Conservation (phyloP, 1,284 basidiomycete genomes). For the Austroboletus novae-zelandiae region DNA sequence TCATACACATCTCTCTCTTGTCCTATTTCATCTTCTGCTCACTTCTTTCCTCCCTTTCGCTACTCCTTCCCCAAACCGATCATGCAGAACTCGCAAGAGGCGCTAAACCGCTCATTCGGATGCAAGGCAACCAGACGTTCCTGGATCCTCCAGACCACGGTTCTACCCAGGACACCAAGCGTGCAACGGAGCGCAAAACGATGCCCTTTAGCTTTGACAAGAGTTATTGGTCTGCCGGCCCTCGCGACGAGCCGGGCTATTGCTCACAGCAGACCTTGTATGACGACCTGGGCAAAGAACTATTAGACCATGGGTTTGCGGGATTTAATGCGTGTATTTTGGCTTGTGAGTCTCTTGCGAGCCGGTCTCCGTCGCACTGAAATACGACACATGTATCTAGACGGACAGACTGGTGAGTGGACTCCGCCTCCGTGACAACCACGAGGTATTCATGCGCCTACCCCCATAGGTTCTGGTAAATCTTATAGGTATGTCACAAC, state of each 20-base stretch:
- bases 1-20: conserved; percentile 4
- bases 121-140: conserved; percentile 90
- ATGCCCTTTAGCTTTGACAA: conserved; percentile 94
- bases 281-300: conserved; percentile 91
- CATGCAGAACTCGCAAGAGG: conserved; percentile 82
- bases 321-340: conserved; percentile 99
- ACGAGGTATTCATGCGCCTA: conserved; percentile 11
- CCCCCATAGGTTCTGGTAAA: conserved; percentile 74
- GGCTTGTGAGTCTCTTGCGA: conserved; percentile 73
- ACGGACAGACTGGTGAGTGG: conserved; percentile 81
- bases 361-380: conserved; percentile 3
- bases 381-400: conserved; percentile 37
- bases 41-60: conserved; percentile 1
- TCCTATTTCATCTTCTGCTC: conserved; percentile 7
- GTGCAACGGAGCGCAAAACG: conserved; percentile 83
- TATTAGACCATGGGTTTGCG: conserved; percentile 92
- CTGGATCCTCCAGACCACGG: conserved; percentile 85
- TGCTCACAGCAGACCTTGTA: conserved; percentile 94
- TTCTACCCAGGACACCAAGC: conserved; percentile 66
- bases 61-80: conserved; percentile 7
- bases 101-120: conserved; percentile 88
- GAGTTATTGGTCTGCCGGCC: conserved; percentile 92
- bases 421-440: background rate
- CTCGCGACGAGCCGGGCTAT: conserved; percentile 83
- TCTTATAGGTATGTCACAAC: conserved; percentile 70